Evolutionary conservation across 805 yeast species (phyloP), one percentile per base, ranked within the genome.

Genomic region (Kregervanrija pseudodelftensis): DNA sequence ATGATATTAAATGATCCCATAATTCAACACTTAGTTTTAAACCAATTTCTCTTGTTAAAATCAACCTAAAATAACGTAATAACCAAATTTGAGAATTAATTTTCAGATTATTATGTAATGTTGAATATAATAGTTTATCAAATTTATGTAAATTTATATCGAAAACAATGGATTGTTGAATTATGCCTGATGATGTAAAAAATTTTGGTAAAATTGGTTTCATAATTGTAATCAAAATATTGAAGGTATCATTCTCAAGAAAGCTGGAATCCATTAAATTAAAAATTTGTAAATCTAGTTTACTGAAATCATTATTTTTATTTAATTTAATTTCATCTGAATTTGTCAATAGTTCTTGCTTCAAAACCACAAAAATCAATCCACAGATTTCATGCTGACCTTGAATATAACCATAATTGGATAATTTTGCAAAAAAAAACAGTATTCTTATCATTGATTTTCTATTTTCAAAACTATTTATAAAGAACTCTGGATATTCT

Each of bases 321-420:
- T 41, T 42, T 11, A 40, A 37, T 3, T 33, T 16, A 1, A 43
- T 16, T 8, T 41, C 43, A 3, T 43, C 40, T 2, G 43, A 33
- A 28, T 48, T 36, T 11, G 45, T 50, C 4, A 69, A 53, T 3
- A 71, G 55, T 49, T 76, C 81, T 8, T 57, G 53, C 33, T 56
- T 50, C 15, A 76, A 46, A 42, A 65, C 66, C 14, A 70, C 60
- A 53, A 65, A 75, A 8, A 77, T 62, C 43, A 76, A 54, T 1
- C 80, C 82, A 42, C 71, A 58, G 4, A 76, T 59, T 54, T 77
- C 82, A 58, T 77, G 82, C 41, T 74, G 55, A 1, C 82, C 82
- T 54, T 77, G 82, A 49, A 69, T 71, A 49, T 73, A 73, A 10
- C 53, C 49, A 11, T 50, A 51, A 9, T 53, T 53, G 44, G 71